A percentile compares a stretch with the other conserved stretches of the same genome.
Conservation (phyloP, 306 rosid species). For the Elaeagnus macrophylla region DNA sequence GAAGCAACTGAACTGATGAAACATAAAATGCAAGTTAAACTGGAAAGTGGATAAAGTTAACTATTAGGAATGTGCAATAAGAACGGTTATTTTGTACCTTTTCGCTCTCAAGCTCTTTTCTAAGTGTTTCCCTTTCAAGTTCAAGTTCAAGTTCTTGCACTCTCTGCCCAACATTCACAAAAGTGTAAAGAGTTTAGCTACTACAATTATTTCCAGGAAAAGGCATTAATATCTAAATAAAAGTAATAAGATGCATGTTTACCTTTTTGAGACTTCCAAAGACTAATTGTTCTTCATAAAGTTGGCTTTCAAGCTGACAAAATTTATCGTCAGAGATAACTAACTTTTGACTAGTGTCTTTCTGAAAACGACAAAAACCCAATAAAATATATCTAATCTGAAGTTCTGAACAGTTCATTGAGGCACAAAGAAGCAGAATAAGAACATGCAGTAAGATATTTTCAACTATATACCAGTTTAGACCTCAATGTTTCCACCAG, state of each 20-base stretch:
- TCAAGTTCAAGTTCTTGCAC: conserved; percentile 70
- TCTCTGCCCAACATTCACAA: conserved; percentile 48
- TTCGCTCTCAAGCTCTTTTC: conserved; percentile 77
- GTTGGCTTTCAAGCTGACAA: conserved; percentile 78
- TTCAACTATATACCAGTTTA: conserved; percentile 57
- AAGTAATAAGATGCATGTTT: conserved; percentile 7
- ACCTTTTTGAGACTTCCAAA: conserved; percentile 59
- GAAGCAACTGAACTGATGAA: too few species aligned
- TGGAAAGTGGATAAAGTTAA: neutral
- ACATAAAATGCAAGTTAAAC: neutral
- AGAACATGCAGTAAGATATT: conserved; percentile 13
- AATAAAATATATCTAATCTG: conserved; percentile 19
- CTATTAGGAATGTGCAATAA: neutral
- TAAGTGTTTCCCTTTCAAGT: conserved; percentile 42
- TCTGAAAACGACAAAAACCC: conserved; percentile 36
- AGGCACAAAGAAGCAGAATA: conserved; percentile 5
- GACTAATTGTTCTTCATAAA: conserved; percentile 52
- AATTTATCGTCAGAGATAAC: conserved; percentile 68
- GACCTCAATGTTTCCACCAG: conserved; percentile 75
- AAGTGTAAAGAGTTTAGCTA: conserved; percentile 14
- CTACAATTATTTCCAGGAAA: conserved; percentile 19
- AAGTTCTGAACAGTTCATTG: conserved; percentile 8
- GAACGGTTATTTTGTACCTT: conserved; percentile 58
- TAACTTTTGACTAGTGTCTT: conserved; percentile 75
- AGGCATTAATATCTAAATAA: conserved; percentile 6